These are phyloP conservation scores for Cladobotryum protrusum DNA, from an alignment of 2,329 filamentous ascomycete species.

Conservation along the genomic window DNA sequence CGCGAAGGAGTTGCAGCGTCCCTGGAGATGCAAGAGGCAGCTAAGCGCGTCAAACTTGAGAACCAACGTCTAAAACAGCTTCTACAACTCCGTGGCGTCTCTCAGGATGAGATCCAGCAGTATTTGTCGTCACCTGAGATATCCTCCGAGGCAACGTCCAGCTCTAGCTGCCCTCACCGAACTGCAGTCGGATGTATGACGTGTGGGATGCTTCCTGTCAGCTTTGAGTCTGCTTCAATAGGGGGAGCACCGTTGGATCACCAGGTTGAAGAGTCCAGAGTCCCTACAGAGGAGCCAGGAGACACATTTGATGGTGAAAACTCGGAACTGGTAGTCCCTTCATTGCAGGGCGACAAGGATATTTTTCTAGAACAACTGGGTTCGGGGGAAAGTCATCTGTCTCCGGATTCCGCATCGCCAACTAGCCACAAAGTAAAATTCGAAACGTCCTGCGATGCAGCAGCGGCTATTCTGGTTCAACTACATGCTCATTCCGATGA, in stretches of 20 bases:
- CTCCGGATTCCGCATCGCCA: not conserved
- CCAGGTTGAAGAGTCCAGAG: too few species aligned
- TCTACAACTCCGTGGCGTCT: slow-evolving; percentile 3
- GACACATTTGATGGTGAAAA: not conserved
- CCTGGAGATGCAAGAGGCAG: slow-evolving; percentile 9
- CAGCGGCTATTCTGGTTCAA: slow-evolving; percentile 10
- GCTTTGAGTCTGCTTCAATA: too few species aligned
- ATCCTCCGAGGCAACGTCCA: not conserved
- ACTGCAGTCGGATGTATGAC: not conserved
- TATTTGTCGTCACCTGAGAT: slow-evolving; percentile 1
- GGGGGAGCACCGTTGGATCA: too few species aligned
- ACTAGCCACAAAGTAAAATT: not conserved
- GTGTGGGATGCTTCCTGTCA: not conserved
- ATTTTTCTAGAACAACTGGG: not conserved
- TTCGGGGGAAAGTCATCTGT: not conserved
- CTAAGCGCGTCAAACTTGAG: slow-evolving; percentile 3
- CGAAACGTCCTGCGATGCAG: slow-evolving; percentile 8
- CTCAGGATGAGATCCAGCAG: slow-evolving; percentile 4
- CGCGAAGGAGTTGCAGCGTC: slow-evolving; percentile 7
- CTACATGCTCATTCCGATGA: slow-evolving; percentile 6
- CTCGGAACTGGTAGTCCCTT: not conserved
- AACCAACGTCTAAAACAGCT: slow-evolving; percentile 8
- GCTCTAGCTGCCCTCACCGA: not conserved
- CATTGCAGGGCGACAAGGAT: not conserved
- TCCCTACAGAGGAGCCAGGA: too few species aligned